phyloP scores from a whole-genome alignment of 2,329 filamentous ascomycete genomes.

The Fusarium tanahbumbuense region DNA sequence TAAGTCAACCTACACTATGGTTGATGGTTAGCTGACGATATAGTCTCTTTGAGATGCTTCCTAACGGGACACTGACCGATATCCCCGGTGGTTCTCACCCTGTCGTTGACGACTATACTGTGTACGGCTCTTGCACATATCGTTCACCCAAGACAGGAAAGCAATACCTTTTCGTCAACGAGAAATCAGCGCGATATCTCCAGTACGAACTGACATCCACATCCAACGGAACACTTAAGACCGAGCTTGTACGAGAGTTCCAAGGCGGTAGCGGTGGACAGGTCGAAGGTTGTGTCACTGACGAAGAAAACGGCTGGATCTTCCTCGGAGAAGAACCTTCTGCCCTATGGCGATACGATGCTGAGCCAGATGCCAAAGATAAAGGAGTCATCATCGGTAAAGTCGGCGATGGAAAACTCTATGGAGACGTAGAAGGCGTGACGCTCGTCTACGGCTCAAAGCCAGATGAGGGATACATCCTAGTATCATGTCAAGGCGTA shows the following conservation, averaged over 20 bases:
- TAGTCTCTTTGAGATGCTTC: conserved; percentile 62
- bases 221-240: conserved; percentile 56
- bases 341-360: conserved; percentile 64
- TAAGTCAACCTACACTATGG: conserved; percentile 41
- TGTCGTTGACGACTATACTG: conserved; percentile 57
- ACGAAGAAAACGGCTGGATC: conserved; percentile 62
- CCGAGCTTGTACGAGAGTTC: conserved; percentile 62
- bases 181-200: conserved; percentile 64
- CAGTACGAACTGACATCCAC: conserved; percentile 62
- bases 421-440: conserved; percentile 66
- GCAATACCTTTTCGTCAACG: conserved; percentile 66
- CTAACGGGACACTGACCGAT: conserved; percentile 56
- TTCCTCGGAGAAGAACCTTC: conserved; percentile 64
- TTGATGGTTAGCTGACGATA: conserved; percentile 12
- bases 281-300: conserved; percentile 65
- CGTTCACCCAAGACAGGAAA: conserved; percentile 59
- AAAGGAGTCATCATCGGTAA: conserved; percentile 53
- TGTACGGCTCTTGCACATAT: conserved; percentile 66
- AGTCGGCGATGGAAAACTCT: conserved; percentile 60
- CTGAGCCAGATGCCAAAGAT: conserved; percentile 58
- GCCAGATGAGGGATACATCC: conserved; percentile 59
- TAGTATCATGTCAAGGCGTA: conserved; percentile 65
- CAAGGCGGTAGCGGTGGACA: conserved; percentile 63
- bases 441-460: conserved; percentile 60
- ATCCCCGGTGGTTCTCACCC: conserved; percentile 61